phyloP scores from a whole-genome alignment of 2,329 filamentous ascomycete genomes.

The Colletotrichum musae region DNA sequence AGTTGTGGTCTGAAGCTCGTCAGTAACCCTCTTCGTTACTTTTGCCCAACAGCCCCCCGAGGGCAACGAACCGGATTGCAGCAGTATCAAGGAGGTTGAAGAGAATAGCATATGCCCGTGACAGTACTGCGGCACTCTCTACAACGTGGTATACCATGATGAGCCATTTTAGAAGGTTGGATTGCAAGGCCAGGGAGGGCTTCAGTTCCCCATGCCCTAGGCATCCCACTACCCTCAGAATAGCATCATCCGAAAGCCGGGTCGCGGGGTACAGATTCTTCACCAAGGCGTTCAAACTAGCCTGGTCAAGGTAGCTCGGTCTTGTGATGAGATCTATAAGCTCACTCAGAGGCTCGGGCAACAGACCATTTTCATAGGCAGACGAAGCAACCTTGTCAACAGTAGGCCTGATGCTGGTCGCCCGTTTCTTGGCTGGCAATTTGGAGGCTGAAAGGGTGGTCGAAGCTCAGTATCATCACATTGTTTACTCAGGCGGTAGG shows the following conservation, averaged over 20 bases:
- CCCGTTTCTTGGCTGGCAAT: slow-evolving; percentile 76
- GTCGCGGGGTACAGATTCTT: slow-evolving; percentile 83
- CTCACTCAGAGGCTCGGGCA: slow-evolving; percentile 70
- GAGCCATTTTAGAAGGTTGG: slow-evolving; percentile 82
- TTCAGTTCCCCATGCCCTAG: slow-evolving; percentile 86
- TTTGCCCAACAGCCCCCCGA: background rate
- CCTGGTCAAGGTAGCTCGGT: slow-evolving; percentile 81
- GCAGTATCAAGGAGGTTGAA: slow-evolving; percentile 89
- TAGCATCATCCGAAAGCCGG: slow-evolving; percentile 70
- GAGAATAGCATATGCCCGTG: slow-evolving; percentile 80
- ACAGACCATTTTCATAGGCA: slow-evolving; percentile 78
- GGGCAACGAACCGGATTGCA: slow-evolving; percentile 71
- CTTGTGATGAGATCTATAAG: slow-evolving; percentile 78
- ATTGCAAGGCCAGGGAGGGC: slow-evolving; percentile 79
- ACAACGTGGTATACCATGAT: slow-evolving; percentile 81
- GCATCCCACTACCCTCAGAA: slow-evolving; percentile 77
- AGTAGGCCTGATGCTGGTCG: slow-evolving; percentile 72
- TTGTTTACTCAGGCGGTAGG: background rate
- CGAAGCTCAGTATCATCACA: background rate
- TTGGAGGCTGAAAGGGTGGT: slow-evolving; percentile 63
- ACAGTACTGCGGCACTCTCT: slow-evolving; percentile 73
- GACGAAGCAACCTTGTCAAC: slow-evolving; percentile 74
- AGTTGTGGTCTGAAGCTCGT: slow-evolving; percentile 65
- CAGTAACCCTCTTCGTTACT: slow-evolving; percentile 41
- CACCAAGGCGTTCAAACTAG: slow-evolving; percentile 76